Evolutionary conservation across 169 alveolate genomes (phyloP).

Genomic region (Plasmodium coatneyi): DNA sequence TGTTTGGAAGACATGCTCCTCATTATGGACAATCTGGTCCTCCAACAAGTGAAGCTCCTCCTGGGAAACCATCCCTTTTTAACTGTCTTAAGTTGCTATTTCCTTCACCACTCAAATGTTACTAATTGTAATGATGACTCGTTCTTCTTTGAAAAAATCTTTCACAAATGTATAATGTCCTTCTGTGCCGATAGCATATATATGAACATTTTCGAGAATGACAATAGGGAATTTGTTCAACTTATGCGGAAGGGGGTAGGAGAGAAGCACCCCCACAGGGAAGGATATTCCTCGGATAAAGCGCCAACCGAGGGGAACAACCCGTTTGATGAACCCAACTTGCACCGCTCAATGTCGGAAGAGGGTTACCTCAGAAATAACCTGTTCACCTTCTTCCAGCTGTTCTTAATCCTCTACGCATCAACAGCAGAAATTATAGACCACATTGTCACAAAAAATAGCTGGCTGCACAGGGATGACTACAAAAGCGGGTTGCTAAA

Average conservation of each 20-base stretch:
- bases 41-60: conserved; percentile 37
- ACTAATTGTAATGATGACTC: conserved; percentile 18
- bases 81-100: conserved; percentile 64
- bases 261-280: background rate
- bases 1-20: conserved; percentile 14
- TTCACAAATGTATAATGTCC: conserved; percentile 5
- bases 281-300: background rate
- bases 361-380: conserved; percentile 10
- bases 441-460: conserved; percentile 23
- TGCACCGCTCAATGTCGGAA: background rate
- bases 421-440: conserved; percentile 49
- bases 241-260: background rate
- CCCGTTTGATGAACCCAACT: background rate
- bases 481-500: conserved; percentile 26
- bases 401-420: conserved; percentile 46
- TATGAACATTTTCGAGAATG: conserved; percentile 41
- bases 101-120: conserved; percentile 44
- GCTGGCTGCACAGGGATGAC: conserved; percentile 63
- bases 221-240: conserved; percentile 29
- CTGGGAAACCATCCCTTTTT: conserved; percentile 67
- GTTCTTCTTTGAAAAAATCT: conserved; percentile 42
- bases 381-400: conserved; percentile 33
- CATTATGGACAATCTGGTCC: conserved; percentile 29
- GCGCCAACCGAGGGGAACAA: background rate
- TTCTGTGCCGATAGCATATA: conserved; percentile 27